Evolutionary conservation across 176 grass and related monocot genomes (phyloP).

Genomic region (Typha latifolia): DNA sequence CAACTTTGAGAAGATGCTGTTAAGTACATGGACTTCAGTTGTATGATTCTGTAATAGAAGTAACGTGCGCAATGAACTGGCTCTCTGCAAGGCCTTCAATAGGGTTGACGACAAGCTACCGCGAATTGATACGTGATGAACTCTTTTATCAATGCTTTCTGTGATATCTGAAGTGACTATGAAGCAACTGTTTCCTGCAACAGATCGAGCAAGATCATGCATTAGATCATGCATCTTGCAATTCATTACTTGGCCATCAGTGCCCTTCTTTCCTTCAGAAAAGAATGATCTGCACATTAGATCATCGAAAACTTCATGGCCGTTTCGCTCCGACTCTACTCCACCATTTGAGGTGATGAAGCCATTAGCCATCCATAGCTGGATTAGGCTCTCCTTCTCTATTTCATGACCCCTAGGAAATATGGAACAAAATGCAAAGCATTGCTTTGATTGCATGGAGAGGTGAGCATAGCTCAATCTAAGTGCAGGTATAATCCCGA

Average conservation of each 20-base stretch:
- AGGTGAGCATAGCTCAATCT: slow-evolving; percentile 27
- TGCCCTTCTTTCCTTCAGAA: slow-evolving; percentile 12
- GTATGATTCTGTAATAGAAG: not conserved
- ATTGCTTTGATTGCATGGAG: slow-evolving; percentile 3
- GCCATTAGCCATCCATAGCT: slow-evolving; percentile 21
- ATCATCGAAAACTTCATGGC: slow-evolving; percentile 17
- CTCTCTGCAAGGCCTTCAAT: too few relatives aligned
- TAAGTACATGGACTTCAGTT: not conserved
- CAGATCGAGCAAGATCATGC: slow-evolving; percentile 1
- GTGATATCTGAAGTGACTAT: too few relatives aligned
- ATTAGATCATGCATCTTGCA: slow-evolving; percentile 31
- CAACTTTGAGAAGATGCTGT: not conserved
- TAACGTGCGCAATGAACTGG: not conserved
- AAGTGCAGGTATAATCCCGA: slow-evolving; percentile 15
- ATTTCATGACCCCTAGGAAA: slow-evolving; percentile 26
- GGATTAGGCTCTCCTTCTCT: slow-evolving; percentile 16
- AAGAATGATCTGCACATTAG: slow-evolving; percentile 26
- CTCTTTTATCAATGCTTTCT: too few relatives aligned
- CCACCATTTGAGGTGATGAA: slow-evolving; percentile 3
- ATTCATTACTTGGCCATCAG: not conserved
- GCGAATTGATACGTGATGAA: too few relatives aligned
- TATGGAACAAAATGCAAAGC: slow-evolving; percentile 24
- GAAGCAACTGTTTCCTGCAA: too few relatives aligned
- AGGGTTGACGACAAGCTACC: too few relatives aligned
- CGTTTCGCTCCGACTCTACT: not conserved